Conservation (phyloP, 139 green algal genomes). For the Chlorella ohadii region DNA sequence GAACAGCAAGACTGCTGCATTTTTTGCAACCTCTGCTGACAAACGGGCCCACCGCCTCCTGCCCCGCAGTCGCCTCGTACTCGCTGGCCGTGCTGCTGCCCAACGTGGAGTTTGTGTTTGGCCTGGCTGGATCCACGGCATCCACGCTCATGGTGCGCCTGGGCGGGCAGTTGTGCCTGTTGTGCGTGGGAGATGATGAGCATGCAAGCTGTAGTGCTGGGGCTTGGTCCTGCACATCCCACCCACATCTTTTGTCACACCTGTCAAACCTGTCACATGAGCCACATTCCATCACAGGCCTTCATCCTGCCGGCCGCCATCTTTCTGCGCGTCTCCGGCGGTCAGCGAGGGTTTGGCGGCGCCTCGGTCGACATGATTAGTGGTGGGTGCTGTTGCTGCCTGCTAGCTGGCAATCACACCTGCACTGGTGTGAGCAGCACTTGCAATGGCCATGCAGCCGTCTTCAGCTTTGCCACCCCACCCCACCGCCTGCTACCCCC, state of each 20-base stretch:
- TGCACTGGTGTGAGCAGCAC: too few species aligned
- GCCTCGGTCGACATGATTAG: slow-evolving; percentile 16
- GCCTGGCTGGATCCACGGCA: slow-evolving; percentile 80
- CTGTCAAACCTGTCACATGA: too few species aligned
- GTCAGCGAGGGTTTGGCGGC: slow-evolving; percentile 23
- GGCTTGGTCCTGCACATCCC: too few species aligned
- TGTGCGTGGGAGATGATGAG: too few species aligned
- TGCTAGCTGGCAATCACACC: not conserved
- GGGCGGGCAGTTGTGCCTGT: too few species aligned
- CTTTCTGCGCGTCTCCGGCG: slow-evolving; percentile 56
- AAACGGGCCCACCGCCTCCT: not conserved
- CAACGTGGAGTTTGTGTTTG: slow-evolving; percentile 91
- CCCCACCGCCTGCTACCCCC: not conserved
- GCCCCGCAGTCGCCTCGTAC: slow-evolving; percentile 12
- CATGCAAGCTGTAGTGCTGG: too few species aligned
- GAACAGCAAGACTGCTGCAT: too few species aligned
- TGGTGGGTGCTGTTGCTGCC: not conserved
- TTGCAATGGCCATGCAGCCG: not conserved
- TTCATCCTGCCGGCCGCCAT: slow-evolving; percentile 79
- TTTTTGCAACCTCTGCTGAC: too few species aligned
- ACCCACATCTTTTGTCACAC: too few species aligned
- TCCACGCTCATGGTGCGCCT: slow-evolving; percentile 62
- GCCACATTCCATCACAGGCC: slow-evolving; percentile 6
- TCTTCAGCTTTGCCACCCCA: not conserved
- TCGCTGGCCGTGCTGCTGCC: slow-evolving; percentile 62